Evolutionary conservation across 192 early-diverging fungal species (phyloP), one percentile per base, ranked within the genome.

Genomic region (Backusella westeae): DNA sequence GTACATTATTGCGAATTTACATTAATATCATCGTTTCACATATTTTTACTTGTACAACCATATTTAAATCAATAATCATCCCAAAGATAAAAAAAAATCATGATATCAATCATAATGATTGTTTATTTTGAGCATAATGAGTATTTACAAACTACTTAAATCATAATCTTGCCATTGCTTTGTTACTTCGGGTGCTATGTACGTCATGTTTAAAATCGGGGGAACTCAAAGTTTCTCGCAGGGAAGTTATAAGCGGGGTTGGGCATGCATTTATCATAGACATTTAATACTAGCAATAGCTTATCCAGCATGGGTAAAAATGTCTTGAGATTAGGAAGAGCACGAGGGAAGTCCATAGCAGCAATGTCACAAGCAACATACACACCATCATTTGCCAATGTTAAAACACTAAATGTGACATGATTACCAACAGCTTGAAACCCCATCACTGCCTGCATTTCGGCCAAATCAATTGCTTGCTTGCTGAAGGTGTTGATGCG

Each of bases 1-100:
- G 56, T 63, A 63, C 23, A 63, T 63, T 63, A 63, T 63, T 63
- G 56, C 56, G 56, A 63, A 63, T 29, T 63, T 63, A 63, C 21
- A 26, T 29, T 26, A 63, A 29, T 63, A 63, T 63, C 26, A 63
- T 29, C 23, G 10, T 29, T 63, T 12, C 56, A 63, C 26, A 63
- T 29, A 29, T 23, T 29, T 29, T 29, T 63, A 26, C 23, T 63
- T 63, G 23, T 63, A 63, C 56, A 63, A 63, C 56, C 10, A 63
- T 23, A 29, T 63, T 14, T 63, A 63, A 56, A 63, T 4, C 56
- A 53, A 21, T 21, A 32, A 29, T 14, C 56, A 63, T 29, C 21
- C 8, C 23, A 63, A 63, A 63, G 26, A 26, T 63, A 12, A 26
- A 63, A 10, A 56, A 56, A 23, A 21, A 8, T 21, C n/a, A 8